Base-by-base conservation (phyloP, 1,284 basidiomycete species). In the Rhizoctonia solani region DNA sequence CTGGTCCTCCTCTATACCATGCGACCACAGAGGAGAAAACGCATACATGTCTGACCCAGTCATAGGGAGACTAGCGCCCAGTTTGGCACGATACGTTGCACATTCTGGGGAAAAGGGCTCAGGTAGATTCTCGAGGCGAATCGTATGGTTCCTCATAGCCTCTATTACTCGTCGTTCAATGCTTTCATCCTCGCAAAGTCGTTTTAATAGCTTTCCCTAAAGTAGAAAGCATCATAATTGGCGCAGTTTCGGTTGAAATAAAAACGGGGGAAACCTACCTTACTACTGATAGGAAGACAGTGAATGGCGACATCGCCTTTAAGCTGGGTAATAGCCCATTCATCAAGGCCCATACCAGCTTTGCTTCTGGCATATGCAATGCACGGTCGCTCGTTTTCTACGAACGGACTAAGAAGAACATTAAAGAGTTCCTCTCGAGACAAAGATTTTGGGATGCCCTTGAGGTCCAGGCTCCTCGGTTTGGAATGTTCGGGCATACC, bases 341-440 rank as follows among this genome's bases (percentile, higher is more conserved):
- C 61, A 13, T 65, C 37, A 19, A 65, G 39, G 29, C 19, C 50
- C 49, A 65, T 53, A n/a, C 61, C 61, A 11, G 44, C 21, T 19
- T 25, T 25, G 34, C 41, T 50, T 25, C 50, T 49, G 3, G 61
- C 61, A 25, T 65, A 65, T 29, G 49, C 61, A 25, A 65, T 46
- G 16, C 61, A 65, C 6, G 49, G 52, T 23, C 61, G 61, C 41
- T 65, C 61, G 27, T 65, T 65, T 19, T 65, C 61, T 29, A 50
- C 50, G 44, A 89, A 89, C 29, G 87, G 87, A 74, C 84, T 89
- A 59, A 84, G 75, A 61, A 90, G 80, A 50, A 89, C 77, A 72
- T 85, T 82, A 67, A 82, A 78, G 41, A 87, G 77, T 74, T 90
- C 89, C 59, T 79, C 77, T 70, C 77, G 79, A 53, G 82, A 83